A percentile compares a stretch with the other conserved stretches of the same genome.
Evolutionary conservation across 2,329 filamentous ascomycete species (phyloP).

Genomic region (Mycogone perniciosa): DNA sequence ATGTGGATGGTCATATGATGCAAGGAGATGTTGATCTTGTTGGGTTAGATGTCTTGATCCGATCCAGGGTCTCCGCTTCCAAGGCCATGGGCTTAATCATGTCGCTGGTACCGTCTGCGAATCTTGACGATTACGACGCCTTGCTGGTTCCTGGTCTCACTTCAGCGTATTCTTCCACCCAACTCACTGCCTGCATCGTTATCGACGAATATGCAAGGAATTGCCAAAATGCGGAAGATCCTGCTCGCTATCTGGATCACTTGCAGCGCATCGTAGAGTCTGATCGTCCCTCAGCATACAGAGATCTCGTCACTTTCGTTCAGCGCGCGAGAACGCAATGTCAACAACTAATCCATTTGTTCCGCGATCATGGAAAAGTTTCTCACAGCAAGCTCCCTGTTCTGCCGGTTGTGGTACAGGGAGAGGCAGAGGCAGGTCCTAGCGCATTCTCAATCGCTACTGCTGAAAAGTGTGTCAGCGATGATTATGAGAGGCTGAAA

Average conservation of each 20-base stretch:
- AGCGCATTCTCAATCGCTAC: constrained; percentile 84
- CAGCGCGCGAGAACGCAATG: constrained; percentile 89
- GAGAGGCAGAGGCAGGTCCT: constrained; percentile 83
- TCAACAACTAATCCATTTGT: constrained; percentile 81
- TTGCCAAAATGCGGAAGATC: constrained; percentile 35
- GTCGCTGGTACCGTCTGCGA: constrained; percentile 61
- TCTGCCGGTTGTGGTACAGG: constrained; percentile 87
- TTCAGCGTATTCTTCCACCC: constrained; percentile 76
- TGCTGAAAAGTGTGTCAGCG: constrained; percentile 77
- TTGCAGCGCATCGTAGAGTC: constrained; percentile 73
- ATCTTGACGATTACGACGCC: constrained; percentile 57
- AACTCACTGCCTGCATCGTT: constrained; percentile 75
- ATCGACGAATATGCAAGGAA: constrained; percentile 81
- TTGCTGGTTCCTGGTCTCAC: constrained; percentile 59
- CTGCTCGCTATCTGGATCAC: constrained; percentile 50
- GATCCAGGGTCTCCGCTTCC: constrained; percentile 82
- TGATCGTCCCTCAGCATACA: constrained; percentile 75
- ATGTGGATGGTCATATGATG: constrained; percentile 97
- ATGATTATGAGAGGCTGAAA: constrained; percentile 83
- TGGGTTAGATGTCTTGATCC: constrained; percentile 78
- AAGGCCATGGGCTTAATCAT: constrained; percentile 82
- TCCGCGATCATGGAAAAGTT: constrained; percentile 84
- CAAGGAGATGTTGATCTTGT: constrained; percentile 94
- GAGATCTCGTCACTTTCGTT: constrained; percentile 83
- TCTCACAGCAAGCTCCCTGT: constrained; percentile 67